Conservation (phyloP, 2,329 filamentous ascomycete species). For the Cladosporium sp. region DNA sequence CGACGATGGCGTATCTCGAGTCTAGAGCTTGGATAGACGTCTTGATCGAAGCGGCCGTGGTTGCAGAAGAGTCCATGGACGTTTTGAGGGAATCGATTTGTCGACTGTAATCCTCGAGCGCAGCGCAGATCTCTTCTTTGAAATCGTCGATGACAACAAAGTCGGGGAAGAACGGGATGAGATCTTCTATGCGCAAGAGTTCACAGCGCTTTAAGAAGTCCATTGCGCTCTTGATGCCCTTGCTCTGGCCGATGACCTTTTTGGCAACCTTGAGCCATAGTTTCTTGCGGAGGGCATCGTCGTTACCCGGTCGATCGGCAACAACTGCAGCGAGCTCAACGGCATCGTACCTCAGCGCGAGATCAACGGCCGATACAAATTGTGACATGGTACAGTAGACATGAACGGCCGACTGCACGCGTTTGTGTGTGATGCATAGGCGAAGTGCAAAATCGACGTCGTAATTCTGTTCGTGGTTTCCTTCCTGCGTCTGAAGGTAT, state of each 20-base stretch:
- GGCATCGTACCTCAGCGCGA: conserved; percentile 84
- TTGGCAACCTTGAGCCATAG: conserved; percentile 93
- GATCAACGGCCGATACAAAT: conserved; percentile 85
- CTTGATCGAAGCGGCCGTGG: conserved; percentile 86
- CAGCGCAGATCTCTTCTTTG: conserved; percentile 94
- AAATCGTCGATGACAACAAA: conserved; percentile 99
- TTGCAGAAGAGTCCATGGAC: conserved; percentile 93
- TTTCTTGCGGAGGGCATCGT: conserved; percentile 79
- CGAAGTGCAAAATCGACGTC: conserved; percentile 95
- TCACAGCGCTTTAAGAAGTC: conserved; percentile 90
- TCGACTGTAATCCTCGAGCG: conserved; percentile 86
- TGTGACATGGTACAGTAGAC: conserved; percentile 97
- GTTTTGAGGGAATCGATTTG: conserved; percentile 83
- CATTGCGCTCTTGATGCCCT: conserved; percentile 80
- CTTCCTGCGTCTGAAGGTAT: conserved; percentile 84
- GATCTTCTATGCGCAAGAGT: conserved; percentile 86
- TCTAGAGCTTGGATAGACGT: conserved; percentile 81
- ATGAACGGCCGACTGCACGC: conserved; percentile 90
- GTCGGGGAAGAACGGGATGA: conserved; percentile 97
- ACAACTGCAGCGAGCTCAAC: conserved; percentile 86
- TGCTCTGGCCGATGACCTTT: conserved; percentile 82
- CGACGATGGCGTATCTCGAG: conserved; percentile 88
- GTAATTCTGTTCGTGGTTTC: conserved; percentile 69
- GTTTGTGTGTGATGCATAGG: conserved; percentile 88
- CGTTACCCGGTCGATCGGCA: conserved; percentile 71